Evolutionary conservation across 2,329 filamentous ascomycete genomes (phyloP).

Genomic region (Talaromyces pinophilus): DNA sequence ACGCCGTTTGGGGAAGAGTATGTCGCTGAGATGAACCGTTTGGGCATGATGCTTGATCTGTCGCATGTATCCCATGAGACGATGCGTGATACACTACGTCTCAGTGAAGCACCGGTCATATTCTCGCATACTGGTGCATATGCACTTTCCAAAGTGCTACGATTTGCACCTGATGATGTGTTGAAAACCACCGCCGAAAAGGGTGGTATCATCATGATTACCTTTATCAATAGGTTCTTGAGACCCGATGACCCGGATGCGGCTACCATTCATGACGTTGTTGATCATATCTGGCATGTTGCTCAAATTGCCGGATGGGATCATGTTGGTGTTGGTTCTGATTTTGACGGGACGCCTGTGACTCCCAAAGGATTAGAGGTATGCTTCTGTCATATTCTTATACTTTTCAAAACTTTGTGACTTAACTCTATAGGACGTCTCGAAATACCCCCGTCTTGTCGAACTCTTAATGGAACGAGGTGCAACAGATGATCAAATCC

Average conservation of each 20-base stretch:
- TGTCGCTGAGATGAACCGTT: constrained; percentile 33
- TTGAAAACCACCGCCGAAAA: constrained; percentile 26
- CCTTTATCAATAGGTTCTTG: constrained; percentile 28
- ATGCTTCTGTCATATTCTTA: not conserved
- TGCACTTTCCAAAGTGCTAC: constrained; percentile 19
- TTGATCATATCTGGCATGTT: constrained; percentile 30
- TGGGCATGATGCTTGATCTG: constrained; percentile 34
- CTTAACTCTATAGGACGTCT: constrained; percentile 25
- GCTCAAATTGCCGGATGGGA: constrained; percentile 23
- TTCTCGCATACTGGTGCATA: constrained; percentile 29
- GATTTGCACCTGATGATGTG: constrained; percentile 30
- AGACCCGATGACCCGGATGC: constrained; percentile 27
- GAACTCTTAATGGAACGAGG: constrained; percentile 37
- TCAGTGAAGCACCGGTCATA: constrained; percentile 31
- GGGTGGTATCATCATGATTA: constrained; percentile 31
- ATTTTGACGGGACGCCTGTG: constrained; percentile 24
- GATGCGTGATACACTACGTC: constrained; percentile 29
- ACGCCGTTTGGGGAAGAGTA: constrained; percentile 28
- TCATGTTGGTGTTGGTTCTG: constrained; percentile 23
- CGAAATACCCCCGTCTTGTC: constrained; percentile 28
- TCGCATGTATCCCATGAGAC: constrained; percentile 31
- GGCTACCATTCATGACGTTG: constrained; percentile 37
- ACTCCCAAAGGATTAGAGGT: constrained; percentile 21
- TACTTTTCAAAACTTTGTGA: too few species aligned
- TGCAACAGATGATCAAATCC: constrained; percentile 42